phyloP scores from a whole-genome alignment of 495 filamentous ascomycete genomes.

The Neurospora sublineolata region DNA sequence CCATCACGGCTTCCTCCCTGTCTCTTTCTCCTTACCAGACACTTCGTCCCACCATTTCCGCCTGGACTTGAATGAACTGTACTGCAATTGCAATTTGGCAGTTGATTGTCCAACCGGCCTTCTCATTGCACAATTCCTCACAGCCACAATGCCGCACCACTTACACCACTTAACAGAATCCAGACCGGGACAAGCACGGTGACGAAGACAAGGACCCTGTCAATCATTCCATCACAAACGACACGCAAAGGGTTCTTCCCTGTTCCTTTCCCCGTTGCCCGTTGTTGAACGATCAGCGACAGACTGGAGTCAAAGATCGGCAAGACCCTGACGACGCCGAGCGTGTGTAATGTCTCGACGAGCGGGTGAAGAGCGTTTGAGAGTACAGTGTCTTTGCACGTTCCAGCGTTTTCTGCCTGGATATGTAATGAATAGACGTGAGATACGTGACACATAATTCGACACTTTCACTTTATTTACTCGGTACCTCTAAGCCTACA shows the following conservation, averaged over 20 bases:
- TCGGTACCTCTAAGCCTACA: not conserved
- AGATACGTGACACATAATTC: not conserved
- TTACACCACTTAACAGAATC: not conserved
- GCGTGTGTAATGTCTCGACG: not conserved
- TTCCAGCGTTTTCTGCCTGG: not conserved
- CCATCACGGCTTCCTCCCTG: not conserved
- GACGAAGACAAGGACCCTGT: not conserved
- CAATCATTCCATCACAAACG: not conserved
- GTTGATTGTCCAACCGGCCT: not conserved
- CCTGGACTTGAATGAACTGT: not conserved
- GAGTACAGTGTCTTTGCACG: not conserved
- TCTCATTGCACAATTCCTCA: not conserved
- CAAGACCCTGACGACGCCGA: not conserved
- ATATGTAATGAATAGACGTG: not conserved
- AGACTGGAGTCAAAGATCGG: not conserved
- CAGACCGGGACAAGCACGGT: not conserved
- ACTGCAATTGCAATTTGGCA: not conserved
- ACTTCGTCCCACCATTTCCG: not conserved
- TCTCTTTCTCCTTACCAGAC: not conserved
- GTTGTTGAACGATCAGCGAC: not conserved
- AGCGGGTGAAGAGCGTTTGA: not conserved
- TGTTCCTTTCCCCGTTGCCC: not conserved
- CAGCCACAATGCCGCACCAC: not conserved
- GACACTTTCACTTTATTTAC: not conserved
- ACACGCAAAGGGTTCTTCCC: not conserved